Evolutionary conservation across 2,329 filamentous ascomycete genomes (phyloP).

Genomic region (Proliferodiscus dingleyae): DNA sequence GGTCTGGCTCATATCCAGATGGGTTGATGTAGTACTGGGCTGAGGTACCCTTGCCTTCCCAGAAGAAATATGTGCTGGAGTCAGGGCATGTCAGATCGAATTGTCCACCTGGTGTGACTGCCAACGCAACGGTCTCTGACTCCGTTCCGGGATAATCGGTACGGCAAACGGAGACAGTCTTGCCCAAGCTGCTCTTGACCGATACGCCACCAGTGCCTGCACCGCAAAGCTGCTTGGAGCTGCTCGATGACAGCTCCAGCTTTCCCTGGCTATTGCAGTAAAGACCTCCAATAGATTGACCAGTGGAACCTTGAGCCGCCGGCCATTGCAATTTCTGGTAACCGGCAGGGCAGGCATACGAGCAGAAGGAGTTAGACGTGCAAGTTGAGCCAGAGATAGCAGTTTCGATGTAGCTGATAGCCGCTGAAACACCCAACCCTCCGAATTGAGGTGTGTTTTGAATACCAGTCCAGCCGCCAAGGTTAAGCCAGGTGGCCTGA

Average conservation of each 20-base stretch:
- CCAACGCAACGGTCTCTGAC: conserved; percentile 75
- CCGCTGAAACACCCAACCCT: conserved; percentile 23
- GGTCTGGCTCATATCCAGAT: conserved; percentile 56
- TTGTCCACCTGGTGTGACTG: conserved; percentile 53
- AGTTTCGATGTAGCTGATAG: conserved; percentile 63
- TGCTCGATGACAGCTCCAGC: conserved; percentile 69
- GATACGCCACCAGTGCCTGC: conserved; percentile 61
- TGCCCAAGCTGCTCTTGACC: conserved; percentile 68
- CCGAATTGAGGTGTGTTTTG: conserved; percentile 56
- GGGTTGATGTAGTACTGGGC: conserved; percentile 98
- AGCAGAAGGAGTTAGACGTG: conserved; percentile 67
- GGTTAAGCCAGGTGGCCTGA: conserved; percentile 59
- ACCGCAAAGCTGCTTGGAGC: conserved; percentile 69
- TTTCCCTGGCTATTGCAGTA: conserved; percentile 69
- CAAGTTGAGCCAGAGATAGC: conserved; percentile 58
- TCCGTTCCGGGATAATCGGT: conserved; percentile 96
- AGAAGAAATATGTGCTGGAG: conserved; percentile 68
- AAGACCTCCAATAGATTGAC: conserved; percentile 84
- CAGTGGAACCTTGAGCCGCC: conserved; percentile 65
- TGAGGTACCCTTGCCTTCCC: conserved; percentile 69
- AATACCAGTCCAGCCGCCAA: conserved; percentile 75
- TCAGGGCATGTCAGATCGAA: conserved; percentile 71
- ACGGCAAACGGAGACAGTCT: conserved; percentile 73
- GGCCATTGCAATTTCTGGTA: conserved; percentile 95
- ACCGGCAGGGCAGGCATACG: conserved; percentile 85